Conservation (phyloP, 2,329 filamentous ascomycete species). For the Phaeophleospora eucalypticola region DNA sequence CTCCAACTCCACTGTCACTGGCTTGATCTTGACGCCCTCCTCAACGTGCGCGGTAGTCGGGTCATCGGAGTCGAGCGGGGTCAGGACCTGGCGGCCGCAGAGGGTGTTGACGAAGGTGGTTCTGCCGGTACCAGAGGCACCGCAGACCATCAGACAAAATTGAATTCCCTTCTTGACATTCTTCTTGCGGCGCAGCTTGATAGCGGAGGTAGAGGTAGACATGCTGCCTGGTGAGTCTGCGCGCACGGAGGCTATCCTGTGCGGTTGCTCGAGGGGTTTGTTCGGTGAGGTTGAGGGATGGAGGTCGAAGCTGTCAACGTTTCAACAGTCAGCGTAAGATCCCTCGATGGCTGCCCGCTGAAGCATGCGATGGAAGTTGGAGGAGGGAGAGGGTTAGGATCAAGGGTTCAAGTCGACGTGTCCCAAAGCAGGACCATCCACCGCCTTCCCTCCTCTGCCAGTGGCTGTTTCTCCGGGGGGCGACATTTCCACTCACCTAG, state of each 20-base stretch:
- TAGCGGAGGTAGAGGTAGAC: slow-evolving; percentile 39
- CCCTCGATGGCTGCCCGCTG: neutral
- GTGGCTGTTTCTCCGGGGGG: too few species aligned
- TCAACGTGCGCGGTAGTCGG: slow-evolving; percentile 82
- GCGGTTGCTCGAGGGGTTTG: slow-evolving; percentile 9
- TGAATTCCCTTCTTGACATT: slow-evolving; percentile 99
- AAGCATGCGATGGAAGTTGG: neutral
- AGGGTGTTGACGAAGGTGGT: slow-evolving; percentile 99
- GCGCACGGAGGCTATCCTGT: slow-evolving; percentile 23
- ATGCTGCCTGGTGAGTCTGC: slow-evolving; percentile 24
- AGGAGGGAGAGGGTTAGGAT: neutral
- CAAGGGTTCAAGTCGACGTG: neutral
- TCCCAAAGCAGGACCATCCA: neutral
- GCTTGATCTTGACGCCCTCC: slow-evolving; percentile 98
- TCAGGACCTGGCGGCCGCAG: slow-evolving; percentile 87
- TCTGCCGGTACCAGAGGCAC: slow-evolving; percentile 95
- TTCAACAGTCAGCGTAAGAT: slow-evolving; percentile 2
- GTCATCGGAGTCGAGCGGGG: slow-evolving; percentile 91
- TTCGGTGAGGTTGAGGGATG: neutral
- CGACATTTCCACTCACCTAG: neutral
- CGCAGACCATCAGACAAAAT: slow-evolving; percentile 99
- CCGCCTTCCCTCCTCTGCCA: too few species aligned
- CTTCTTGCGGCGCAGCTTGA: slow-evolving; percentile 99
- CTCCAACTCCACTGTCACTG: slow-evolving; percentile 92
- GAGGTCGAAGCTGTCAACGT: neutral